Conservation (phyloP, 169 alveolate genomes). For the Plasmodium adleri region DNA sequence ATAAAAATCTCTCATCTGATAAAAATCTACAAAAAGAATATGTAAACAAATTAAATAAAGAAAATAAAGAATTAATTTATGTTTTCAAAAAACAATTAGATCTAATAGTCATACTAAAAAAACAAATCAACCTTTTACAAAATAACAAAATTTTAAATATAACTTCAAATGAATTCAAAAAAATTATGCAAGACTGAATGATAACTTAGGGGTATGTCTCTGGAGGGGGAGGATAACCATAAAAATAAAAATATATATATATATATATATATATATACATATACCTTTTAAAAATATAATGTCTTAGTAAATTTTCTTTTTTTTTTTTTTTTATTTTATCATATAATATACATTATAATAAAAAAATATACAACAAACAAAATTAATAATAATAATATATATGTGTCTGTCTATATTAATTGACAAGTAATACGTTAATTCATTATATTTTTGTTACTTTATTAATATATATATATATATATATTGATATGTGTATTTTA, state of each 20-base stretch:
- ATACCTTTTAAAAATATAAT: neutral
- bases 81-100: conserved; percentile 68
- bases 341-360: too few relatives aligned
- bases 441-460: too few relatives aligned
- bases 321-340: too few relatives aligned
- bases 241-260: neutral
- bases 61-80: conserved; percentile 64
- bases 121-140: conserved; percentile 59
- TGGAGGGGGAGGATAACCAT: neutral
- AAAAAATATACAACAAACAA: too few relatives aligned
- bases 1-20: conserved; percentile 14
- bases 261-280: too few relatives aligned
- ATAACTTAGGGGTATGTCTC: neutral
- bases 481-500: too few relatives aligned
- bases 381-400: too few relatives aligned
- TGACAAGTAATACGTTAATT: too few relatives aligned
- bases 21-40: conserved; percentile 52
- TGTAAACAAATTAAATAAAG: conserved; percentile 30
- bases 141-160: conserved; percentile 45
- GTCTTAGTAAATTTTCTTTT: too few relatives aligned
- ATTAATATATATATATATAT: too few relatives aligned
- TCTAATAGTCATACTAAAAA: conserved; percentile 53
- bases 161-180: conserved; percentile 48
- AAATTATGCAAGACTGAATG: conserved; percentile 32
- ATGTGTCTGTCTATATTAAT: too few relatives aligned